Evolutionary conservation across 208 protist genomes (phyloP), one percentile per base, ranked within the genome.

Genomic region (Acanthamoeba polyphaga): DNA sequence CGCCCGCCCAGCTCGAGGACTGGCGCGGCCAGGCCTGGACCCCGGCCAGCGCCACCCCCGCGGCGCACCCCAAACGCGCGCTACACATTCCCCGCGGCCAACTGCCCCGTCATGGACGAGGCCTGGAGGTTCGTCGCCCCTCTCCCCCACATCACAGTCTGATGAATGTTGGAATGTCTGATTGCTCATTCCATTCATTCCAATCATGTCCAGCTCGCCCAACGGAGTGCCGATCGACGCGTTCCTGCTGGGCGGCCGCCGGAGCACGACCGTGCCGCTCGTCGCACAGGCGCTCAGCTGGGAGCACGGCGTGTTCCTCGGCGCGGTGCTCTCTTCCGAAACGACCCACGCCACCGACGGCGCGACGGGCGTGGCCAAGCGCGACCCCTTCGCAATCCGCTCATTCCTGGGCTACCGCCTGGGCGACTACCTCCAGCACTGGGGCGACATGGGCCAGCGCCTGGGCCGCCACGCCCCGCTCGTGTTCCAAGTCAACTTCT

Each of bases 401-500:
- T 97, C 98, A 49, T 98, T 98, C 93, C 97, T 95, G 70, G 98
- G 98, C 72, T 98, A 98, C 93, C 97, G 98, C 78, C 97, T 98
- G 96, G 97, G 90, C 62, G 97, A 98, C 85, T 98, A 98, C 92
- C 98, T 98, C 34, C 3, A 49, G 12, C 98, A 98, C 88, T 98
- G 98, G 97, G 49, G 98, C 17, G 64, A 95, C 12, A 97, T 98
- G 51, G 97, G 97, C 87, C 1, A 22, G 7, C 43, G 43, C 43
- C 55, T 87, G 15, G 38, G 43, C 58, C 4, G 12, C 38, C 94
- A 96, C 22, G 78, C 96, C 2, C 98, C 98, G 53, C 95, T 97
- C 55, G 96, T 98, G 27, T 98, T 98, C 88, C 78, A 96, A n/a
- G 98, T 98, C 38, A 98, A 98, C 95, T 98, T 98, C 98, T 98